These are phyloP conservation scores for Neodidymelliopsis sp. DNA, from an alignment of 2,329 filamentous ascomycete species.

Conservation along the genomic window DNA sequence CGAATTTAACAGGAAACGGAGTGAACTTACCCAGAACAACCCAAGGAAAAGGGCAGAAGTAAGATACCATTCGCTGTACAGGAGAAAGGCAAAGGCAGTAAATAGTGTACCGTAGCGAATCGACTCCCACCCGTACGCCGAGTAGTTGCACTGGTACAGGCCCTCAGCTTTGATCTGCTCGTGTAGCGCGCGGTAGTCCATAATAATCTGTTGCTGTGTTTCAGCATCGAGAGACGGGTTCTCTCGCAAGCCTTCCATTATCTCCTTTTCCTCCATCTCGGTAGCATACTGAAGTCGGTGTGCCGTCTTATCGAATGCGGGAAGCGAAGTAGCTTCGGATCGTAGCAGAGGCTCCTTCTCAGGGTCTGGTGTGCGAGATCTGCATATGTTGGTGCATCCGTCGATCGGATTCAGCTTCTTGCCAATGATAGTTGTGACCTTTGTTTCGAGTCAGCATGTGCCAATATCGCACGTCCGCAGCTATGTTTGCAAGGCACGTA, in stretches of 20 bases:
- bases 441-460: constrained; percentile 25
- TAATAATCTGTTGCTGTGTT: constrained; percentile 63
- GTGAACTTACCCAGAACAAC: constrained; percentile 62
- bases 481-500: constrained; percentile 7
- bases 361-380: constrained; percentile 27
- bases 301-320: constrained; percentile 25
- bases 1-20: neutral
- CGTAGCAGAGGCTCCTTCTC: constrained; percentile 33
- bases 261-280: constrained; percentile 47
- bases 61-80: constrained; percentile 63
- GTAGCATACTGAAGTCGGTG: constrained; percentile 43
- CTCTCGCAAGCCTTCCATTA: constrained; percentile 44
- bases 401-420: constrained; percentile 36
- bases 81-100: constrained; percentile 53
- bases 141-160: constrained; percentile 66
- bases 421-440: constrained; percentile 36
- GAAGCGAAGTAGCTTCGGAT: constrained; percentile 12
- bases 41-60: constrained; percentile 67
- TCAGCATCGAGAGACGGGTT: constrained; percentile 62
- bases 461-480: constrained; percentile 8
- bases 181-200: constrained; percentile 65
- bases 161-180: constrained; percentile 62
- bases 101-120: constrained; percentile 64
- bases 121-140: constrained; percentile 66
- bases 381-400: constrained; percentile 23